Percentiles rank a stretch among this genome's conserved stretches.
These are phyloP conservation scores for Serendipita sp. DNA, from an alignment of 768 basidiomycete genomes.

Conservation along the genomic window DNA sequence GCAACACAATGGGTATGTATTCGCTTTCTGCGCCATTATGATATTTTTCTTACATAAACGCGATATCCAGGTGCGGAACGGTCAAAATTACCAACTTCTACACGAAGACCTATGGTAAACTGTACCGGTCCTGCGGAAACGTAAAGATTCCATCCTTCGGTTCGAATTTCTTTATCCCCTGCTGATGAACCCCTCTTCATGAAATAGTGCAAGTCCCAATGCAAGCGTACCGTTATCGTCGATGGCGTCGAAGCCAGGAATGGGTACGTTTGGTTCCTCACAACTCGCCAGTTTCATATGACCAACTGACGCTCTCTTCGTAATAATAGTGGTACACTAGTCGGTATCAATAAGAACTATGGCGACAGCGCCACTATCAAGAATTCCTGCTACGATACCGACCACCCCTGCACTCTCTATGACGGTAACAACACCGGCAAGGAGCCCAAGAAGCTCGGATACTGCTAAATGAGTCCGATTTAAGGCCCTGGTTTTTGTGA, in stretches of 20 bases:
- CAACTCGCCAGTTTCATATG: not conserved
- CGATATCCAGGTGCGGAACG: not conserved
- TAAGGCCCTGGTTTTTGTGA: too few species aligned
- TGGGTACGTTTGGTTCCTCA: not conserved
- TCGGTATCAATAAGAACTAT: not conserved
- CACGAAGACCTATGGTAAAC: not conserved
- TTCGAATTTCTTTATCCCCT: too few species aligned
- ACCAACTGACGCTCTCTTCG: not conserved
- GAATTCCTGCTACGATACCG: not conserved
- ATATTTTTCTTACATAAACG: too few species aligned
- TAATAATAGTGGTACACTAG: not conserved
- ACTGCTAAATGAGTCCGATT: too few species aligned
- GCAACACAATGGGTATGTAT: not conserved
- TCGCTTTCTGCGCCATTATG: too few species aligned
- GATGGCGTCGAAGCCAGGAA: not conserved
- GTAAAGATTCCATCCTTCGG: not conserved
- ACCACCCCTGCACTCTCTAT: not conserved
- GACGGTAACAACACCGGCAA: not conserved
- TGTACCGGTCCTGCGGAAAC: not conserved
- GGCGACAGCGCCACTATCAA: not conserved
- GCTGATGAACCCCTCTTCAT: not conserved
- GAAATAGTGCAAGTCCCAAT: not conserved
- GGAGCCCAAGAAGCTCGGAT: not conserved
- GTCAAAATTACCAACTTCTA: not conserved
- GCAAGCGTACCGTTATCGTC: not conserved